Conservation (phyloP, 202 grass and related monocot species). For the Carex sylvatica region DNA sequence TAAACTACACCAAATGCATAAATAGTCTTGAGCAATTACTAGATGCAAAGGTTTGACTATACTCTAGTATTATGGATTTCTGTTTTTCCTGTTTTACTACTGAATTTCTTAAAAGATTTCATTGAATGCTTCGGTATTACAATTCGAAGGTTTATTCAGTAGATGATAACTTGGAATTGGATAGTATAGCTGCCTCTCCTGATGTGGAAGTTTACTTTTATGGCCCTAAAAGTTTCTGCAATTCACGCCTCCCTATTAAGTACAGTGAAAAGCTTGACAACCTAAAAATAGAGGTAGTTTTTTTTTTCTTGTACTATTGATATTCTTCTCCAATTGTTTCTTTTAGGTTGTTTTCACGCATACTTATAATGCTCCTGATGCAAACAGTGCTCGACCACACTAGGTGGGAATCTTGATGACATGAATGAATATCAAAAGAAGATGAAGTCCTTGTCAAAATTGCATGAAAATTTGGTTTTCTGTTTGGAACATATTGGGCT, state of each 20-base stretch:
- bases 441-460: conserved; percentile 59
- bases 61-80: conserved; percentile 20
- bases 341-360: conserved; percentile 13
- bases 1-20: conserved; percentile 86
- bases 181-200: conserved; percentile 79
- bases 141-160: conserved; percentile 73
- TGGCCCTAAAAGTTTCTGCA: conserved; percentile 41
- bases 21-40: conserved; percentile 91
- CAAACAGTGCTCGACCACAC: conserved; percentile 52
- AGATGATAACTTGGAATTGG: conserved; percentile 59
- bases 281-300: conserved; percentile 59
- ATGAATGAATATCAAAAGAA: conserved; percentile 66
- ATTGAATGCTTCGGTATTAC: conserved; percentile 25
- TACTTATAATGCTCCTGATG: conserved; percentile 19
- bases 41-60: conserved; percentile 67
- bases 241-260: conserved; percentile 32
- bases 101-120: background rate
- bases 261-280: conserved; percentile 54
- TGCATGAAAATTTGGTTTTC: conserved; percentile 78
- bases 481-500: conserved; percentile 87
- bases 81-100: conserved; percentile 2
- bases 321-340: background rate
- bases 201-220: conserved; percentile 62
- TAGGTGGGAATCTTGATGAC: conserved; percentile 57
- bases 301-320: conserved; percentile 25